A percentile compares a stretch with the other conserved stretches of the same genome.
Evolutionary conservation across 2,329 filamentous ascomycete genomes (phyloP).

Genomic region (Ophiognomonia clavigignenti-juglandacearum): DNA sequence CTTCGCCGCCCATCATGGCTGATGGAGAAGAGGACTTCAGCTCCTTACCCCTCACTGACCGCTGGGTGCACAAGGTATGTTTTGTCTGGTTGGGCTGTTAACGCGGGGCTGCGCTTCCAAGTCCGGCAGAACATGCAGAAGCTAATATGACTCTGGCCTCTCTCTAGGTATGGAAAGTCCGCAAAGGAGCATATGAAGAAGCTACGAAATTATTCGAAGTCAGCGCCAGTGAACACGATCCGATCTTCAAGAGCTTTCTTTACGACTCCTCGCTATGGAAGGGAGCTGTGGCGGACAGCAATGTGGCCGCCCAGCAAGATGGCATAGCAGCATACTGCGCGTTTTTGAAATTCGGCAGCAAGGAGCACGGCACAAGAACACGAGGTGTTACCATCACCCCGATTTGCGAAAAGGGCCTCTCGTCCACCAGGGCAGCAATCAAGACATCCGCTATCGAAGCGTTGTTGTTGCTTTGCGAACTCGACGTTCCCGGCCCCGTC

Average conservation of each 20-base stretch:
- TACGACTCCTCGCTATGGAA: constrained; percentile 87
- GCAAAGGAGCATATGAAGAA: constrained; percentile 92
- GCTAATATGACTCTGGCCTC: neutral
- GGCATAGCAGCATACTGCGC: constrained; percentile 82
- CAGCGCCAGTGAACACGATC: constrained; percentile 79
- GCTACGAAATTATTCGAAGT: constrained; percentile 81
- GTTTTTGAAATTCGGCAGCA: constrained; percentile 86
- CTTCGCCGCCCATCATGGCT: constrained; percentile 52
- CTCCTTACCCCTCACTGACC: constrained; percentile 70
- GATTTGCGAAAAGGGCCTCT: constrained; percentile 86
- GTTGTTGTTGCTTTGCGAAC: constrained; percentile 80
- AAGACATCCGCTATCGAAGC: constrained; percentile 86
- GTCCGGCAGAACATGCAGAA: neutral
- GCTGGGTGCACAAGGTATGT: constrained; percentile 75
- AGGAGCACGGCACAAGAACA: constrained; percentile 73
- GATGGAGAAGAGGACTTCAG: constrained; percentile 81
- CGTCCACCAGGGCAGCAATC: constrained; percentile 80
- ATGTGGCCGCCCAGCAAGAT: constrained; percentile 94
- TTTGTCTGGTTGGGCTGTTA: neutral
- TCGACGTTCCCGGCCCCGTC: constrained; percentile 79
- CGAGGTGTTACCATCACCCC: constrained; percentile 68
- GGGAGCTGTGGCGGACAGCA: constrained; percentile 85
- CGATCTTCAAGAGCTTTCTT: constrained; percentile 81
- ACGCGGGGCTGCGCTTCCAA: neutral
- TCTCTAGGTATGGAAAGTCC: constrained; percentile 82